Base-by-base conservation (phyloP, 2,329 filamentous ascomycete species). In the Sporothrix pallida region DNA sequence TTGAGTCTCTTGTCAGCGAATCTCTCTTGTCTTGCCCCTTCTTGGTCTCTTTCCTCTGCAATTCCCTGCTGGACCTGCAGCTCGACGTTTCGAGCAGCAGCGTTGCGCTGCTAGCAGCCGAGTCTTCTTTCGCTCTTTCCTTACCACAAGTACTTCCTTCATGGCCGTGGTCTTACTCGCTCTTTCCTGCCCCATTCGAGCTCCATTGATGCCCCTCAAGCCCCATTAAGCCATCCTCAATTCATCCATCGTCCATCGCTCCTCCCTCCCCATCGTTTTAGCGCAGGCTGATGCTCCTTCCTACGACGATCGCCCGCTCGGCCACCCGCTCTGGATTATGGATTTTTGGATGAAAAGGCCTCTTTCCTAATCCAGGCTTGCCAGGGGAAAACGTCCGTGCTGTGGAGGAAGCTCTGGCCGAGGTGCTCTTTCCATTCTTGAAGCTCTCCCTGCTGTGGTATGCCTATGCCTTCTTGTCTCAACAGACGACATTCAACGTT, bases 41-140 rank as follows among this genome's bases (percentile, higher is more conserved):
- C 23, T 37, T 26, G 54, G 6, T 26, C n/a, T 44, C 58, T 20
- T 63, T 44, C 31, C 17, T 63, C 15, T 3, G 3, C 5, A 17
- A 20, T 44, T 37, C 31, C 31, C 31, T 63, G 69, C 31, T 63
- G 69, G 56, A 20, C 56, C 69, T 71, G 69, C 69, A 71, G 69
- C 69, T 62, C 56, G 69, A 20, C 69, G 69, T 50, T 71, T 71
- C 23, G 54, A 62, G 69, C 54, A 62, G 37, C 69, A 71, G 69
- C 50, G 68, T 70, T 68, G 46, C 63, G 44, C 50, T 52, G 48
- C 44, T 67, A 48, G 63, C 63, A 48, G 44, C 62, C 44, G n/a
- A 26, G 8, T 44, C 62, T n/a, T 67, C 37, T 46, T 48, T 10
- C 31, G 31, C 26, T 31, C 46, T 68, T 15, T 52, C 13, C 20